Evolutionary conservation across 306 rosid species (phyloP).

Genomic region (Cucumis hystrix): DNA sequence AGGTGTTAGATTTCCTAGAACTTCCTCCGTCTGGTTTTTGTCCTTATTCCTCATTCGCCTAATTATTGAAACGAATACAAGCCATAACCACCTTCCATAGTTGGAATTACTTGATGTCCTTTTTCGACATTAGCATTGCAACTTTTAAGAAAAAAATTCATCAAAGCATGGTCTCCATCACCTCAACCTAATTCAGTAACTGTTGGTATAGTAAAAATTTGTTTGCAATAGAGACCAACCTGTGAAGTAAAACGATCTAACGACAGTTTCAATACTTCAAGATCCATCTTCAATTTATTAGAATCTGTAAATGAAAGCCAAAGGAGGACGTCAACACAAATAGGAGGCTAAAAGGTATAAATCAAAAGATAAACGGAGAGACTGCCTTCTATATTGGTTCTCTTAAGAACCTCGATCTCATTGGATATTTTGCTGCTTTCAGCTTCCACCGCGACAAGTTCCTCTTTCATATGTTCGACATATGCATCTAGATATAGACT

Average conservation of each 20-base stretch:
- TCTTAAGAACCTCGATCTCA: conserved; percentile 41
- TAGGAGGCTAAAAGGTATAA: background rate
- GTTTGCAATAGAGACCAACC: conserved; percentile 31
- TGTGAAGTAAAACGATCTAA: conserved; percentile 30
- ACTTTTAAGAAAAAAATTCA: background rate
- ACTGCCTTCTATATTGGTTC: conserved; percentile 33
- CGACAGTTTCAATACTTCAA: conserved; percentile 40
- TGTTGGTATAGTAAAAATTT: background rate
- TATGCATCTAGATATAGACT: conserved; percentile 28
- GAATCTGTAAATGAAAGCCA: conserved; percentile 31
- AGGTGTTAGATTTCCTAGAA: background rate
- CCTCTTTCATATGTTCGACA: conserved; percentile 39
- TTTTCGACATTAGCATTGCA: background rate
- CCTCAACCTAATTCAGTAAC: background rate
- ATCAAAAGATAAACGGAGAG: background rate
- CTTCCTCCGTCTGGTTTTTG: background rate
- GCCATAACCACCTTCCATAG: background rate
- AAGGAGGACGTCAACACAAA: background rate
- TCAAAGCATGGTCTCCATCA: background rate
- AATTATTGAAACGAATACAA: background rate
- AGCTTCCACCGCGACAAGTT: conserved; percentile 31
- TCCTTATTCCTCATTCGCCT: background rate
- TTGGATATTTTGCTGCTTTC: conserved; percentile 23
- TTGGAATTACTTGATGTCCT: background rate
- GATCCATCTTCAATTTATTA: conserved; percentile 28